Evolutionary conservation across 805 yeast species (phyloP).

Genomic region (Yarrowia divulgata): DNA sequence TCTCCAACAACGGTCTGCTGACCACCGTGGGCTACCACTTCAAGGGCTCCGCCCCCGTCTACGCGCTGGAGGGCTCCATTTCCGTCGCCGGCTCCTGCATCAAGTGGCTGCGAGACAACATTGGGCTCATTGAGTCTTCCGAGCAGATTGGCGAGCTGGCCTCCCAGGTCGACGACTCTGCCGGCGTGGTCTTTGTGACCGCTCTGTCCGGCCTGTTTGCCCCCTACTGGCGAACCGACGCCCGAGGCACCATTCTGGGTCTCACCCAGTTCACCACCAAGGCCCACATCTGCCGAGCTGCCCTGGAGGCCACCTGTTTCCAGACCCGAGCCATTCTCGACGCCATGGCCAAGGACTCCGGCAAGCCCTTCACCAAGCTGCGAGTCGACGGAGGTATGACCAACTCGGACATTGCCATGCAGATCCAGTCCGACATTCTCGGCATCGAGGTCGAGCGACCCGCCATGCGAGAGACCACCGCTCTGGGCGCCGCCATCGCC

Average conservation of each 20-base stretch:
- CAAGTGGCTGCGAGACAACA: conserved; percentile 92
- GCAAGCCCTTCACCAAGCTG: conserved; percentile 59
- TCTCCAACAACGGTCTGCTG: conserved; percentile 79
- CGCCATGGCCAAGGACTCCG: conserved; percentile 88
- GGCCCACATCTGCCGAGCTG: conserved; percentile 91
- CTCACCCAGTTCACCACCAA: conserved; percentile 92
- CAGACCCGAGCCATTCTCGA: conserved; percentile 89
- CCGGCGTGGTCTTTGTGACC: conserved; percentile 94
- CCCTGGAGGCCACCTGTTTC: conserved; percentile 92
- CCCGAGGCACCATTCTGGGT: conserved; percentile 92
- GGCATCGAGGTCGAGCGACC: conserved; percentile 89
- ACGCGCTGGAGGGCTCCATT: conserved; percentile 92
- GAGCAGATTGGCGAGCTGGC: conserved; percentile 92
- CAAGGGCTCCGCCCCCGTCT: conserved; percentile 75
- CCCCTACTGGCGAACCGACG: conserved; percentile 94
- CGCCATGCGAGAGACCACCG: conserved; percentile 86
- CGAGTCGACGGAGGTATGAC: conserved; percentile 96
- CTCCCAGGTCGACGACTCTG: conserved; percentile 76
- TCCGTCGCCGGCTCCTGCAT: conserved; percentile 95
- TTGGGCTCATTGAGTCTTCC: conserved; percentile 79
- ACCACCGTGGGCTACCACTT: conserved; percentile 94
- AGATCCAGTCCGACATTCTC: conserved; percentile 88
- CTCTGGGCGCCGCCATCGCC: conserved; percentile 95
- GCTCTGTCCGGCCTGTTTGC: conserved; percentile 94
- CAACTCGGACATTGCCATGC: conserved; percentile 87